Percentiles rank a stretch among this genome's conserved stretches.
These are phyloP conservation scores for Macrotyloma uniflorum DNA, from an alignment of 306 rosid species.

Conservation along the genomic window DNA sequence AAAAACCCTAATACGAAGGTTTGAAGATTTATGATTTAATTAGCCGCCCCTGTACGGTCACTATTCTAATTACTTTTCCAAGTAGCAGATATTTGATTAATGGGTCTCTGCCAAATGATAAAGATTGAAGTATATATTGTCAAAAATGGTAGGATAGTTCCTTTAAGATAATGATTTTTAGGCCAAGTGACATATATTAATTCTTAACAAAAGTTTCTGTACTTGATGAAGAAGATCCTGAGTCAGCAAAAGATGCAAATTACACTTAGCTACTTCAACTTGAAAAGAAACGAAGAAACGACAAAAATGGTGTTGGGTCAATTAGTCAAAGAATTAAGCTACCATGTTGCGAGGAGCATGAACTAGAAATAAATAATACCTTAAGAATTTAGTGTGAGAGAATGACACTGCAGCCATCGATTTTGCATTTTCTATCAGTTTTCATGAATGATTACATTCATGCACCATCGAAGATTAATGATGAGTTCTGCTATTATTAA, in stretches of 20 bases:
- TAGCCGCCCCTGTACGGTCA: neutral
- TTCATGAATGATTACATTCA: constrained; percentile 18
- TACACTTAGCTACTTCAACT: neutral
- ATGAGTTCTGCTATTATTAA: constrained; percentile 29
- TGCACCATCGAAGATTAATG: constrained; percentile 9
- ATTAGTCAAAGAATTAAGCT: constrained; percentile 6
- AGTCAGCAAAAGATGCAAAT: neutral
- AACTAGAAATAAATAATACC: neutral
- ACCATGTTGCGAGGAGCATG: constrained; percentile 1
- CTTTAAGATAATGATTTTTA: constrained; percentile 25
- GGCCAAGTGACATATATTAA: constrained; percentile 36
- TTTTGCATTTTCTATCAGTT: constrained; percentile 29
- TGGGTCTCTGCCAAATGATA: neutral
- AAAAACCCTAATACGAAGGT: too few species aligned
- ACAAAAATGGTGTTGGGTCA: constrained; percentile 39
- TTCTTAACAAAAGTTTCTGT: neutral
- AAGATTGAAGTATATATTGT: too few species aligned
- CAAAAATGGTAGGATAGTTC: constrained; percentile 10
- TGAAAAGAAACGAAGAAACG: constrained; percentile 27
- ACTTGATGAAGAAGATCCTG: neutral
- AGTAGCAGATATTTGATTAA: neutral
- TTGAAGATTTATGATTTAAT: neutral
- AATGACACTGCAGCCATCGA: constrained; percentile 26
- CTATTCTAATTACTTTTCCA: neutral
- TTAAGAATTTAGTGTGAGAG: neutral